Base-by-base conservation (phyloP, 352 stramenopile species). In the Pythium aristosporum region DNA sequence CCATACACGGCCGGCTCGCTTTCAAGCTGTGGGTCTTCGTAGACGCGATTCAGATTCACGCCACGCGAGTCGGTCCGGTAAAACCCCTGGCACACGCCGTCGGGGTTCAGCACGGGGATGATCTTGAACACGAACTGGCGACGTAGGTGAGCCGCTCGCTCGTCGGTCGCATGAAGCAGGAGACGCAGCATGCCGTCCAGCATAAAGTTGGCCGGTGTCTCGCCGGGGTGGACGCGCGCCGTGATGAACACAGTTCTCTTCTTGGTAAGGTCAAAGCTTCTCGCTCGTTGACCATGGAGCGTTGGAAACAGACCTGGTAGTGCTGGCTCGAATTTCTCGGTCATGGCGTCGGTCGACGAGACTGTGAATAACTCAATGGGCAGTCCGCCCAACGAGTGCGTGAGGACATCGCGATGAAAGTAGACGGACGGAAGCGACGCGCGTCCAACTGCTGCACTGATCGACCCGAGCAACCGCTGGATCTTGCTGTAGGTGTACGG, bases 21-120 rank as follows among this genome's bases (percentile, higher is more conserved):
- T 1, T 73, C 61, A 2, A 64, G 48, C 11, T 82, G 65, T 1
- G 84, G 85, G 3, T 71, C 58, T 54, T 79, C 75, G 66, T 97
- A 98, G 44, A 95, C 86, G 34, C 92, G 79, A 72, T 98, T 97
- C 44, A 98, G 67, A 69, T 97, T 98, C 28, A 92, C 76, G 5
- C 91, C 91, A 3, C 83, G 76, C 6, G 77, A 80, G 53, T 98
- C 91, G 12, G 85, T 90, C 13, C 92, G 80, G 65, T 96, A 97
- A 67, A 93, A 91, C 7, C 92, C 92, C 42, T 87, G 76, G 34
- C 73, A 90, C 0, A 96, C 85, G n/a, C 88, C 88, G 51, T 96
- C 88, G 7, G 88, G 87, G 62, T 96, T 96, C 32, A 96, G 69
- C 57, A 94, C 79, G 1, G 88, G 88, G 21, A 96, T 72, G 63